Evolutionary conservation across 2,329 filamentous ascomycete genomes (phyloP), one percentile per base, ranked within the genome.

Genomic region (Alternaria sp.): DNA sequence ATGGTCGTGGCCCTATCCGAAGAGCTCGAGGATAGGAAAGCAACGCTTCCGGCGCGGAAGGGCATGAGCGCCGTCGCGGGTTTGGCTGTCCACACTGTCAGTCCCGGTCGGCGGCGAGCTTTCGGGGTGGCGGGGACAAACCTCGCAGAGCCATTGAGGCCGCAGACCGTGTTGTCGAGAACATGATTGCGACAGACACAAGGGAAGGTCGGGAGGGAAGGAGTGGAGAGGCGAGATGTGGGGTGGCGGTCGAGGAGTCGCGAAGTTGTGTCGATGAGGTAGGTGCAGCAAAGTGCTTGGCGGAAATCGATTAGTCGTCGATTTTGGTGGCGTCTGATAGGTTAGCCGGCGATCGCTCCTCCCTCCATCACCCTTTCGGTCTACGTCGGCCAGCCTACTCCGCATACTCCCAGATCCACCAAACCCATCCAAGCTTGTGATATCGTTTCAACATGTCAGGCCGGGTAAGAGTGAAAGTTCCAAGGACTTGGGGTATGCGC

Each of bases 1-100:
- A 65, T 87, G 75, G 66, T 85, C 83, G 85, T 85, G 66, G 91
- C 90, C 76, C 88, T 83, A 70, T 88, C 90, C 75, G 88, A 86
- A 63, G 88, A 84, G 52, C 89, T 89, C 67, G 86, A 88, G 55
- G 90, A 91, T 73, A 93, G 86, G 72, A 87, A 85, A 72, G 89
- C 88, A 67, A 87, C 85, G 73, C 86, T 80, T 66, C 76, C 85
- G 73, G 86, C 85, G 79, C 89, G 86, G 80, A 89, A 88, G 69
- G 89, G 87, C 64, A 90, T 79, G 74, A 92, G 82, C 62, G 88
- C 83, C 59, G 85, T 84, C 57, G 87, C 82, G 69, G 91, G 91
- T 82, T 89, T 91, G 81, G 85, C 91, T 93, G 76, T 67, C 52
- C 65, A 59, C 54, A 57, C 56, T 69, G 70, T 79, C 73, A 80